phyloP scores from a whole-genome alignment of 139 green algal species.

The Pseudopediastrum boryanum region DNA sequence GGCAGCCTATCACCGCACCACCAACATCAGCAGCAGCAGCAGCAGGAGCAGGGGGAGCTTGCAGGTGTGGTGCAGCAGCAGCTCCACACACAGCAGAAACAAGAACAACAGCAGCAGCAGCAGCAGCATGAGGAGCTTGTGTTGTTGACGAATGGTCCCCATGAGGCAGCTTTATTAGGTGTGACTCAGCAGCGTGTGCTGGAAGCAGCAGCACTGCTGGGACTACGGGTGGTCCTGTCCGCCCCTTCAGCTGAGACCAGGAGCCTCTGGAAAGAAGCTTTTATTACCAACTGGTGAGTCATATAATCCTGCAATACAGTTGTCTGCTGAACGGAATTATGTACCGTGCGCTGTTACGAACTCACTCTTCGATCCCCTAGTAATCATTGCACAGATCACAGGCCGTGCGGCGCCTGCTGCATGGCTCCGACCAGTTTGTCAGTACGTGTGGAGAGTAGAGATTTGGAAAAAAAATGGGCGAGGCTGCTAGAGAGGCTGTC shows the following conservation, averaged over 20 bases:
- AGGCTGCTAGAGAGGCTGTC: too few relatives aligned
- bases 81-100: background rate
- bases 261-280: constrained; percentile 17
- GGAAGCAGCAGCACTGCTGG: constrained; percentile 6
- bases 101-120: background rate
- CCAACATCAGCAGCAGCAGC: background rate
- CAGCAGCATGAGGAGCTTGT: background rate
- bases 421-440: too few relatives aligned
- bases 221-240: constrained; percentile 15
- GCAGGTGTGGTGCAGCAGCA: background rate
- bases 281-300: constrained; percentile 32
- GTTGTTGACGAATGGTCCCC: background rate
- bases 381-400: too few relatives aligned
- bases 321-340: background rate
- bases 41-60: background rate
- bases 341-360: background rate
- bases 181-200: constrained; percentile 28
- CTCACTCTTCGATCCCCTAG: too few relatives aligned
- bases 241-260: background rate
- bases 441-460: too few relatives aligned
- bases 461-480: too few relatives aligned
- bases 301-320: background rate
- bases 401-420: too few relatives aligned
- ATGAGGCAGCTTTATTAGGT: constrained; percentile 9
- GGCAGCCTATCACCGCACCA: background rate